Base-by-base conservation (phyloP, 2,329 filamentous ascomycete species). In the Domatiomyces catenatus region DNA sequence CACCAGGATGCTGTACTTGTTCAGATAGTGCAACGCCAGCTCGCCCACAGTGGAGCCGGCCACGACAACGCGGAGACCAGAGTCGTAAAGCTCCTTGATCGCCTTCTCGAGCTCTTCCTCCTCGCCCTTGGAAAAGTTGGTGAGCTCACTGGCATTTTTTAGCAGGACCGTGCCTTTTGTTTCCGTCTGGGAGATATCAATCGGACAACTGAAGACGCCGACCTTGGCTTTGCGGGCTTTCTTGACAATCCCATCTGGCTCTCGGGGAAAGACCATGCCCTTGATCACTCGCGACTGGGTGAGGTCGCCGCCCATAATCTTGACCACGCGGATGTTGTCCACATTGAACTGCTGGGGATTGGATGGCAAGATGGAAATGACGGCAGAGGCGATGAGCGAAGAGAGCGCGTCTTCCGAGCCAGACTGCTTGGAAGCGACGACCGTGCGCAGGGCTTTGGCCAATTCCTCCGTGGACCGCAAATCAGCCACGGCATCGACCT, bases 71-170 rank as follows among this genome's bases (percentile, higher is more conserved):
- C 92, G 81, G 56, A 98, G 70, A 44, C 92, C 92, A 32, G 87
- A 90, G 66, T 98, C 92, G 68, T 95, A 82, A 19, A 98, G 79
- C 69, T 95, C 89, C 76, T 96, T 96, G 73, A 98, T 86, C 48
- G 83, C 76, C 45, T 81, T 76, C 73, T 98, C 92, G 47, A 98
- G 80, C 67, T 95, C 90, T 50, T 75, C 71, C 72, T 98, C 92
- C 72, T 98, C 92, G 55, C 92, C 93, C 74, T 89, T 94, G 62
- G 87, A 94, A 71, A 96, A 98, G 66, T 96, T 84, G 66, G 96
- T 77, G 86, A 98, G 96, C 72, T 98, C 92, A 74, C 96, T 85
- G 53, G 90, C 90, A 66, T 94, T 98, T 71, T 98, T 87, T 62
- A 98, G 71, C 48, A 98, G 77, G 44, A 98, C 92, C 8, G 92